Conservation (phyloP, 352 stramenopile species). For the Phytophthora gonapodyides region DNA sequence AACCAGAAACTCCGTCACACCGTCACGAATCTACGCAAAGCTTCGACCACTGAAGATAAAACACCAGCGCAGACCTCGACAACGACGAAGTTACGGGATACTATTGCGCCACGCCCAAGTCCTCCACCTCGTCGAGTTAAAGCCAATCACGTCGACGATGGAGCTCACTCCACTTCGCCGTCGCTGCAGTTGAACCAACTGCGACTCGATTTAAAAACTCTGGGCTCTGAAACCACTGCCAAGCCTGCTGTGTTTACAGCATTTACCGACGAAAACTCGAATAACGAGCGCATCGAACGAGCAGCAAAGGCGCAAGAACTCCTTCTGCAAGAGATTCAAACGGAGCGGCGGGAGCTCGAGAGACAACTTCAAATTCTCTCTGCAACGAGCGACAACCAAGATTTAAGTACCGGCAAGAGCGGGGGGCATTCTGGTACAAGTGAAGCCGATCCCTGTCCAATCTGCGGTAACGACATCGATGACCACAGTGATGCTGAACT, state of each 20-base stretch:
- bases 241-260: slow-evolving; percentile 20
- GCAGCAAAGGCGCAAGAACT: slow-evolving; percentile 28
- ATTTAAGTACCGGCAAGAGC: slow-evolving; percentile 2
- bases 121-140: slow-evolving; percentile 8
- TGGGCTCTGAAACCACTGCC: background rate
- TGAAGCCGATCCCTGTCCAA: slow-evolving; percentile 54
- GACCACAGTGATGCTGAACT: slow-evolving; percentile 61
- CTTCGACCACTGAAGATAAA: slow-evolving; percentile 1
- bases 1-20: slow-evolving; percentile 57
- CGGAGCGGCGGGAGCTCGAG: slow-evolving; percentile 52
- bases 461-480: slow-evolving; percentile 60
- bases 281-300: slow-evolving; percentile 25
- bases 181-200: slow-evolving; percentile 41
- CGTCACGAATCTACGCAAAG: slow-evolving; percentile 28
- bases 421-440: background rate
- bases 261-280: slow-evolving; percentile 26
- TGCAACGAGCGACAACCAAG: slow-evolving; percentile 14
- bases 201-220: slow-evolving; percentile 35
- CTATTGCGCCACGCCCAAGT: background rate
- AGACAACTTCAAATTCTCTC: slow-evolving; percentile 40
- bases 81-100: slow-evolving; percentile 7
- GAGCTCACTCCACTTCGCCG: slow-evolving; percentile 6
- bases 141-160: slow-evolving; percentile 2
- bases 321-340: slow-evolving; percentile 42
- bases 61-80: background rate